These are phyloP conservation scores for Phytophthora crassamura DNA, from an alignment of 352 stramenopile species.

Conservation along the genomic window DNA sequence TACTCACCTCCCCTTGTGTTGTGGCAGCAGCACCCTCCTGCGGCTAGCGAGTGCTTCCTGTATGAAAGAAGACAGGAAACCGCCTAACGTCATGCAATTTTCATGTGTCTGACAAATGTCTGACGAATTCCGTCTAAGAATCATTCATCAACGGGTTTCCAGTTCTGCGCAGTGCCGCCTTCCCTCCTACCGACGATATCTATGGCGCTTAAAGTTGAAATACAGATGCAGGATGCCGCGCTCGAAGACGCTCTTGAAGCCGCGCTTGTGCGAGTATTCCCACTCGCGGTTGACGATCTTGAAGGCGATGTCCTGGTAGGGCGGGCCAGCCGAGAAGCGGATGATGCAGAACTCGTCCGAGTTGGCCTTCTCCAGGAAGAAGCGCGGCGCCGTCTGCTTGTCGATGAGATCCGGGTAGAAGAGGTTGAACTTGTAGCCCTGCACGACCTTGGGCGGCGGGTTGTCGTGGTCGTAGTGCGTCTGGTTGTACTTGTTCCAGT, in stretches of 20 bases:
- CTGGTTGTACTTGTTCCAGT: slow-evolving; percentile 99
- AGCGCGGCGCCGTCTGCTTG: slow-evolving; percentile 95
- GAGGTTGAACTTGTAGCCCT: slow-evolving; percentile 99
- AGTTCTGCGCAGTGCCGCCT: background rate
- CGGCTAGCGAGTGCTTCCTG: too few relatives aligned
- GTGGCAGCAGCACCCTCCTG: too few relatives aligned
- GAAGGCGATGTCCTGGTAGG: slow-evolving; percentile 99
- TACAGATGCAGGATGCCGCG: slow-evolving; percentile 98
- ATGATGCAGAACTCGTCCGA: slow-evolving; percentile 98
- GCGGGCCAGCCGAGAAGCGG: slow-evolving; percentile 96
- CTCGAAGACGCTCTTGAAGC: slow-evolving; percentile 99
- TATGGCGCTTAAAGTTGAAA: slow-evolving; percentile 99
- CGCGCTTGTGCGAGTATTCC: slow-evolving; percentile 97
- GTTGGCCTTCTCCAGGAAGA: slow-evolving; percentile 94
- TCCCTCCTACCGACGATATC: slow-evolving; percentile 93
- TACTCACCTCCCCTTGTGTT: too few relatives aligned
- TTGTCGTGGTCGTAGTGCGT: slow-evolving; percentile 99
- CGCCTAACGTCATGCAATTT: too few relatives aligned
- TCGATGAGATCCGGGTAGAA: slow-evolving; percentile 99
- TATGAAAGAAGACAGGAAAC: too few relatives aligned
- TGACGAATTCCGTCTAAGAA: too few relatives aligned
- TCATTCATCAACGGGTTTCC: background rate
- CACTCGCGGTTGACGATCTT: slow-evolving; percentile 99
- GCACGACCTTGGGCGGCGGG: slow-evolving; percentile 99
- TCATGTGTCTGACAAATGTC: too few relatives aligned